Percentiles rank a stretch among this genome's conserved stretches.
Conservation (phyloP, 2,329 filamentous ascomycete species). For the Fusarium chlamydosporum region DNA sequence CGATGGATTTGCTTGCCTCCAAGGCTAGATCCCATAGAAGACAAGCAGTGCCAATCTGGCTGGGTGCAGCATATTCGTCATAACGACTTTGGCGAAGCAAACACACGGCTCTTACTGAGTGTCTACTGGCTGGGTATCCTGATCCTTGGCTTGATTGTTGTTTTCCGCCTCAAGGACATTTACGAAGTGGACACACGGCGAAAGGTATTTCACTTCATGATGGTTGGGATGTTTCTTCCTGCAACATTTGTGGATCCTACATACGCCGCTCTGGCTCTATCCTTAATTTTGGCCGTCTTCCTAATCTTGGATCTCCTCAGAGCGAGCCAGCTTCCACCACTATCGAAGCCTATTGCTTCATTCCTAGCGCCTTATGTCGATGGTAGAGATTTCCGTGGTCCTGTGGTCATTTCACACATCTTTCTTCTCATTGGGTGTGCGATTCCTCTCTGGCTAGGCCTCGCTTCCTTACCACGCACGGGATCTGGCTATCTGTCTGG, state of each 20-base stretch:
- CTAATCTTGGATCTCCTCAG: constrained; percentile 89
- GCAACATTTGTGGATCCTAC: constrained; percentile 88
- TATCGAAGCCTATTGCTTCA: constrained; percentile 85
- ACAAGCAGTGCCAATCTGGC: constrained; percentile 64
- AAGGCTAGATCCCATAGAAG: constrained; percentile 50
- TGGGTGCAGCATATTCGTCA: constrained; percentile 77
- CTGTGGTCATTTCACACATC: constrained; percentile 95
- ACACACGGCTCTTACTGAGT: constrained; percentile 81
- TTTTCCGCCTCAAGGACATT: constrained; percentile 79
- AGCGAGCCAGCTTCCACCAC: constrained; percentile 89
- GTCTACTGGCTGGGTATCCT: constrained; percentile 82
- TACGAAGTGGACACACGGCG: constrained; percentile 95
- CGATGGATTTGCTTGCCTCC: constrained; percentile 81
- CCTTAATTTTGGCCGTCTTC: constrained; percentile 84
- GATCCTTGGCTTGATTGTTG: constrained; percentile 77
- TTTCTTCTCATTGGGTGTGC: constrained; percentile 96
- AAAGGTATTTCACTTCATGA: constrained; percentile 98
- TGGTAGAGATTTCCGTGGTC: constrained; percentile 90
- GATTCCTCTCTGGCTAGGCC: constrained; percentile 90
- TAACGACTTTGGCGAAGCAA: constrained; percentile 78
- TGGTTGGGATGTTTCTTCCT: constrained; percentile 95
- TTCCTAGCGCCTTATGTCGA: constrained; percentile 97
- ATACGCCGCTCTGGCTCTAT: constrained; percentile 84
- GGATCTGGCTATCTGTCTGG: constrained; percentile 71
- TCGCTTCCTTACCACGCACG: constrained; percentile 76